These are phyloP conservation scores for Rubroshorea leprosula DNA, from an alignment of 345 rosid genomes.

Conservation along the genomic window DNA sequence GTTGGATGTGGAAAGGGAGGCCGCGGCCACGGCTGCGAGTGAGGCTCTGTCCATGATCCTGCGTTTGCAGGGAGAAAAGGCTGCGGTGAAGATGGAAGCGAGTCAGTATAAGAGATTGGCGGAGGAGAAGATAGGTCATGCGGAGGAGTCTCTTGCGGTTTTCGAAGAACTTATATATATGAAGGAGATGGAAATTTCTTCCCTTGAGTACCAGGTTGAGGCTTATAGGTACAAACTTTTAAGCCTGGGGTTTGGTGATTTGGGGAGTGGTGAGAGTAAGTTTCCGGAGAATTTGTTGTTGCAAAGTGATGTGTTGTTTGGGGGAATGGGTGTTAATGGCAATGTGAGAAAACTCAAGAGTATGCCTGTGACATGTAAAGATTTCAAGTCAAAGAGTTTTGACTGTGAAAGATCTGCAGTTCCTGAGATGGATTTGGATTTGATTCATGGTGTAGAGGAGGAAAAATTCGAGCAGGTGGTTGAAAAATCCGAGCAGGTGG, in stretches of 20 bases:
- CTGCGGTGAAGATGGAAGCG: slow-evolving; percentile 73
- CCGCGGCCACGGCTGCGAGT: slow-evolving; percentile 63
- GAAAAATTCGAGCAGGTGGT: slow-evolving; percentile 27
- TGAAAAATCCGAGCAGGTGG: slow-evolving; percentile 27
- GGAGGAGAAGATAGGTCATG: slow-evolving; percentile 73
- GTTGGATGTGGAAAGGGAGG: slow-evolving; percentile 81
- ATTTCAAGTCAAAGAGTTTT: slow-evolving; percentile 17
- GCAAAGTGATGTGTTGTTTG: slow-evolving; percentile 26
- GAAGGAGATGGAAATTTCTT: slow-evolving; percentile 80
- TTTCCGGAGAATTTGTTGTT: slow-evolving; percentile 39
- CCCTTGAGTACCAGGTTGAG: slow-evolving; percentile 78
- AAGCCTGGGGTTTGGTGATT: slow-evolving; percentile 64
- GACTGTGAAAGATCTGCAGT: slow-evolving; percentile 9
- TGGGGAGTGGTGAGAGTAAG: slow-evolving; percentile 33
- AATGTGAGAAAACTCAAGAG: slow-evolving; percentile 34
- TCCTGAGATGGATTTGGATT: too few species aligned
- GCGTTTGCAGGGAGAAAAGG: slow-evolving; percentile 81
- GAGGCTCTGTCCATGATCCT: slow-evolving; percentile 88
- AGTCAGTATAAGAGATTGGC: slow-evolving; percentile 84
- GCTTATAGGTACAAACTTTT: slow-evolving; percentile 63
- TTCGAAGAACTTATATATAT: slow-evolving; percentile 71
- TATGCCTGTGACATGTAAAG: slow-evolving; percentile 26
- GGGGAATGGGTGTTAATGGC: slow-evolving; percentile 19
- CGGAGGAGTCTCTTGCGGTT: slow-evolving; percentile 65
- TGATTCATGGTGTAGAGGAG: slow-evolving; percentile 3